Evolutionary conservation across 495 filamentous ascomycete genomes (phyloP).

Genomic region (Aspergillus biplanus): DNA sequence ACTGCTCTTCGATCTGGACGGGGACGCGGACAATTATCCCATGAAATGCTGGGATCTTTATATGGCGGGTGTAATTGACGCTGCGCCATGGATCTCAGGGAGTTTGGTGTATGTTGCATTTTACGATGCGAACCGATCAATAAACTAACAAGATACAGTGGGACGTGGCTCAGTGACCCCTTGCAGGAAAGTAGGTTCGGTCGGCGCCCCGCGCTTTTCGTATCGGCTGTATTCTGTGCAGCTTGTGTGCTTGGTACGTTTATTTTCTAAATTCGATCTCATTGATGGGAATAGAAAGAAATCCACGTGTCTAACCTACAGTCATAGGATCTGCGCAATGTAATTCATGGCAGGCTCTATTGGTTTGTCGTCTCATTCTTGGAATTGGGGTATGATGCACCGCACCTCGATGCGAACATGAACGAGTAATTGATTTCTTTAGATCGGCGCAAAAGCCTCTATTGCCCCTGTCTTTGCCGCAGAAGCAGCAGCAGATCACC

Average conservation of each 20-base stretch:
- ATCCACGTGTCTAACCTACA: not conserved
- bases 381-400: slow-evolving; percentile 53
- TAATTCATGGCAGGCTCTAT: slow-evolving; percentile 59
- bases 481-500: slow-evolving; percentile 67
- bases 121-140: not conserved
- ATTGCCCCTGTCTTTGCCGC: slow-evolving; percentile 70
- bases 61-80: slow-evolving; percentile 46
- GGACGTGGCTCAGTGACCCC: slow-evolving; percentile 71
- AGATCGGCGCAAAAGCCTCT: slow-evolving; percentile 58
- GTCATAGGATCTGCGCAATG: slow-evolving; percentile 41
- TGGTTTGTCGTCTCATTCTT: slow-evolving; percentile 62
- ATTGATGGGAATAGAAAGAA: too few species aligned
- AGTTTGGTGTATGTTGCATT: slow-evolving; percentile 35
- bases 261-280: not conserved
- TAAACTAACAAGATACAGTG: slow-evolving; percentile 30
- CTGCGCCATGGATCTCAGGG: slow-evolving; percentile 33
- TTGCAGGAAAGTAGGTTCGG: slow-evolving; percentile 62
- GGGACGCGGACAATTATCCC: not conserved
- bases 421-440: not conserved
- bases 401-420: not conserved
- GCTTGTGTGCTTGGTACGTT: slow-evolving; percentile 58
- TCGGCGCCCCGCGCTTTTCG: slow-evolving; percentile 67
- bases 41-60: slow-evolving; percentile 21
- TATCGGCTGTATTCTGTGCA: slow-evolving; percentile 64
- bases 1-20: slow-evolving; percentile 20